Base-by-base conservation (phyloP, 1,284 basidiomycete genomes). In the Cystobasidium slooffiae region DNA sequence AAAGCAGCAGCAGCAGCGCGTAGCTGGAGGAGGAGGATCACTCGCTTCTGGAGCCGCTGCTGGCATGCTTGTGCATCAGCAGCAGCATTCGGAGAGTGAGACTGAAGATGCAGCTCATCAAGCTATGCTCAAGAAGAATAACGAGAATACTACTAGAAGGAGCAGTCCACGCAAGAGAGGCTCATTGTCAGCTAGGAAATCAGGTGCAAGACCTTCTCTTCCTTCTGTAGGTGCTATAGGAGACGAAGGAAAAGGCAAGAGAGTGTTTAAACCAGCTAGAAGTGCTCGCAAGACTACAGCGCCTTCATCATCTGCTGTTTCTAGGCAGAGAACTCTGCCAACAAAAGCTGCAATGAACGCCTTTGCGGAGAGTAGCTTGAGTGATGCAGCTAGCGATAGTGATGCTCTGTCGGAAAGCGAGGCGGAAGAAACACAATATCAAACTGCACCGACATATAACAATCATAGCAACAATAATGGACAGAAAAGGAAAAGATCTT, bases 321-420 rank as follows among this genome's bases (percentile, higher is more conserved):
- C 56, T 16, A 59, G n/a, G 39, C 20, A n/a, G n/a, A 59, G 39
- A 31, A 59, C 9, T 7, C 20, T 41, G 39, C 31, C 20, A 41
- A 31, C n/a, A 59, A 31, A 41, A 59, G 56, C 56, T 31, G 43
- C 9, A 59, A 39, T 59, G 56, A 59, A 59, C 6, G 56, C 56
- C 12, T 10, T 43, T 18, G 39, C 37, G 18, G n/a, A 9, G 14
- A 7, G 12, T 56, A 37, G 24, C 39, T 24, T 37, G 24, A 37
- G 6, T 56, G 12, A 20, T 9, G 10, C 56, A 41, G 37, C 9
- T 41, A 24, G 37, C 37, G 7, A 63, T 49, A 10, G 44, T 22
- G 47, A 63, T 14, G 41, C 18, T 22, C 44, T 12, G 12, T 16
- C 16, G 43, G 61, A 47, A 18, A 47, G 47, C 20, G 61, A 63